Percentiles rank a stretch among this genome's conserved stretches.
These are phyloP conservation scores for Apiospora rasikravindrae DNA, from an alignment of 2,329 filamentous ascomycete species.

Conservation along the genomic window DNA sequence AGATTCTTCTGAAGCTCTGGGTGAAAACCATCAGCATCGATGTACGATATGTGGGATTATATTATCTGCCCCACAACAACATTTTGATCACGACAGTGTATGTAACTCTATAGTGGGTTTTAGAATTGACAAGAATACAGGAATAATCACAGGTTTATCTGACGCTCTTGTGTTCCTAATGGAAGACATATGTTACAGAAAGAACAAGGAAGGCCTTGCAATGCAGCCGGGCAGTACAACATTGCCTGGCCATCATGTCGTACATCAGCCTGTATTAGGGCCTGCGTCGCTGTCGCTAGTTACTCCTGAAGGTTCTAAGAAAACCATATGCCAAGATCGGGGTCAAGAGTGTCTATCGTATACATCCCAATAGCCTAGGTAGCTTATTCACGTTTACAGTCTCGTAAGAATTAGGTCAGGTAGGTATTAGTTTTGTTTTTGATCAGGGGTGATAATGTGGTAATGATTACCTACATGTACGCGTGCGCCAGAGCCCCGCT, in stretches of 20 bases:
- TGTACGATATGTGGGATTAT: conserved; percentile 1
- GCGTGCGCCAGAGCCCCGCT: background rate
- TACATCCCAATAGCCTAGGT: background rate
- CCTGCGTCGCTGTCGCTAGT: background rate
- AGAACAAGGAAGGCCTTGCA: no score
- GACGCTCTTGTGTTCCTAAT: background rate
- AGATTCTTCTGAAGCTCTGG: background rate
- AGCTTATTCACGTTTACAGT: background rate
- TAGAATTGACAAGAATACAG: background rate
- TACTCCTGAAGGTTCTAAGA: background rate
- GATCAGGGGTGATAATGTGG: background rate
- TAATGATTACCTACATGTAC: background rate
- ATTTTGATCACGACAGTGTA: background rate
- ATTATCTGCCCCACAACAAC: background rate
- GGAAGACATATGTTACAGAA: background rate
- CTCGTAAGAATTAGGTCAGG: no score
- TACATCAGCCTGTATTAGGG: background rate
- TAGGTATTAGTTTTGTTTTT: no score
- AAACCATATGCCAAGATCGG: background rate
- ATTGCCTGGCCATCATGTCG: background rate
- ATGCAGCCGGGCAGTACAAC: background rate
- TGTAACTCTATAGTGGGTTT: background rate
- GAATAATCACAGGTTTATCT: background rate
- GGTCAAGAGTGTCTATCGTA: background rate
- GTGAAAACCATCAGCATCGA: background rate